Conservation (phyloP, 2,329 filamentous ascomycete genomes). For the Exophiala aquamarina region DNA sequence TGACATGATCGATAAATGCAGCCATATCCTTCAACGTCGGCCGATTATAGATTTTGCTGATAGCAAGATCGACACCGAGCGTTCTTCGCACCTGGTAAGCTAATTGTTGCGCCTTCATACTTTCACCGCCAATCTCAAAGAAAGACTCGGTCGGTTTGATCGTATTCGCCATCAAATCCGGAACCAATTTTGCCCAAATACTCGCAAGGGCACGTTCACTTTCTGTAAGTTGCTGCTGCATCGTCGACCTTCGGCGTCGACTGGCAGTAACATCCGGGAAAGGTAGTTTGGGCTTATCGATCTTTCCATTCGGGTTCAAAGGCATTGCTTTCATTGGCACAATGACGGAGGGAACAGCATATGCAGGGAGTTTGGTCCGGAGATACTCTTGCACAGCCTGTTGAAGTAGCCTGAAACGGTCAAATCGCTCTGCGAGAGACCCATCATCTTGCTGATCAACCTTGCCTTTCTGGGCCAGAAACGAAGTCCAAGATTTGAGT, state of each 20-base stretch:
- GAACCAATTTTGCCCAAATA: constrained; percentile 72
- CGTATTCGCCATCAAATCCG: constrained; percentile 65
- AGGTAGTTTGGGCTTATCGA: constrained; percentile 75
- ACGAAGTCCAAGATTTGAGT: constrained; percentile 69
- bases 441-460: constrained; percentile 58
- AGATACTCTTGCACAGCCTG: constrained; percentile 66
- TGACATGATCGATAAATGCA: constrained; percentile 49
- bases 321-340: constrained; percentile 72
- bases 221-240: constrained; percentile 40
- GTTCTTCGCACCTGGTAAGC: constrained; percentile 67
- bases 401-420: constrained; percentile 61
- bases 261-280: constrained; percentile 71
- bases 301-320: constrained; percentile 82
- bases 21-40: constrained; percentile 62
- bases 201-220: constrained; percentile 68
- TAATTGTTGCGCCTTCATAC: constrained; percentile 77
- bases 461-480: constrained; percentile 57
- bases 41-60: constrained; percentile 68
- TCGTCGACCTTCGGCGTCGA: constrained; percentile 50
- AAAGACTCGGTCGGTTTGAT: constrained; percentile 65
- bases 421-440: constrained; percentile 55
- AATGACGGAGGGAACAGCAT: constrained; percentile 73
- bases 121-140: constrained; percentile 80
- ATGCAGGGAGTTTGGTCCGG: constrained; percentile 68
- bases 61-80: constrained; percentile 62